These are phyloP conservation scores for Xylaria sp. DNA, from an alignment of 2,329 filamentous ascomycete species.

Conservation along the genomic window DNA sequence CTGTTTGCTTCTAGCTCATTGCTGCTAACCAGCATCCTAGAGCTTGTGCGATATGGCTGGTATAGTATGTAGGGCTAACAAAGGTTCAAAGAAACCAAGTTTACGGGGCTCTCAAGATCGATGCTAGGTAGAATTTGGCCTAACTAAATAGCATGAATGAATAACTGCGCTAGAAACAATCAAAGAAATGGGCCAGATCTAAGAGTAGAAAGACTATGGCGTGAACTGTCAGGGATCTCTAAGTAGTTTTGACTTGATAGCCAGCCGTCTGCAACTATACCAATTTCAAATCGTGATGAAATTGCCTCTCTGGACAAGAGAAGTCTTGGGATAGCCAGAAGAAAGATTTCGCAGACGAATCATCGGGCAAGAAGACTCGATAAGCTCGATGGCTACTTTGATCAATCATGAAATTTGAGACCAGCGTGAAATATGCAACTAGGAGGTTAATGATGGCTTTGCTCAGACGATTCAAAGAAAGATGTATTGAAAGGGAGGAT, in stretches of 20 bases:
- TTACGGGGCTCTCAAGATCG: not conserved
- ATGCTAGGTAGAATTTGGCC: not conserved
- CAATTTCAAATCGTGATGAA: not conserved
- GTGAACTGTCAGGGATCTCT: not conserved
- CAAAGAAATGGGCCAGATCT: constrained; percentile 1
- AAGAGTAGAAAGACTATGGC: not conserved
- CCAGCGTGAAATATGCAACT: not conserved
- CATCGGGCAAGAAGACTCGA: not conserved
- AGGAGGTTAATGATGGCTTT: constrained; percentile 20
- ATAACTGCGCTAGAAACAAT: not conserved
- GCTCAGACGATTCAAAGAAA: constrained; percentile 13
- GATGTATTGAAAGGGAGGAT: constrained; percentile 24
- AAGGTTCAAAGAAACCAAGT: constrained; percentile 3
- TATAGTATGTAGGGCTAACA: no score
- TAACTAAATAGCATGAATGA: not conserved
- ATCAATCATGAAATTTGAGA: not conserved
- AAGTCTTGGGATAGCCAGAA: not conserved
- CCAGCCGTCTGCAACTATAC: not conserved
- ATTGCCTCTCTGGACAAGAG: not conserved
- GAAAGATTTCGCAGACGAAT: not conserved
- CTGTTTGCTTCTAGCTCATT: not conserved
- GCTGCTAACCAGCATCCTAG: no score
- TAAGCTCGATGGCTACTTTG: not conserved
- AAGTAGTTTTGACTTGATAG: not conserved
- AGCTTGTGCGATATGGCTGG: not conserved